Percentiles rank a stretch among this genome's conserved stretches.
These are phyloP conservation scores for Limonium bicolor DNA, from an alignment of 148 eudicot species.

Conservation along the genomic window DNA sequence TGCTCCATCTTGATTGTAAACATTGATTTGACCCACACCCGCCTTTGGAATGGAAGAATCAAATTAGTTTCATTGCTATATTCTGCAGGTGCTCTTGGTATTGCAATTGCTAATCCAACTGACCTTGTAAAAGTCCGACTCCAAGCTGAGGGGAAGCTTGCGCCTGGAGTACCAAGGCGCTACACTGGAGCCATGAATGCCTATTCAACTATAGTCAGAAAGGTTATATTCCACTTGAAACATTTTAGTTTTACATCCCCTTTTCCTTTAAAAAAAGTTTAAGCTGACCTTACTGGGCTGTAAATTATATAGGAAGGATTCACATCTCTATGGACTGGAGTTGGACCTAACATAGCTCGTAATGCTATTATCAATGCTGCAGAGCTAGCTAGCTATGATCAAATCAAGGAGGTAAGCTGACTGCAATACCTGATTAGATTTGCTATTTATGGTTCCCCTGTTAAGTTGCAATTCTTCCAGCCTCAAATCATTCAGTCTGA, in stretches of 20 bases:
- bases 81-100: slow-evolving; percentile 66
- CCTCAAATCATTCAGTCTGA: no score
- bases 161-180: slow-evolving; percentile 83
- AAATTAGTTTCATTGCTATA: background rate
- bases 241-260: background rate
- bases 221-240: slow-evolving; percentile 22
- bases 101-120: slow-evolving; percentile 79
- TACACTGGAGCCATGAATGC: slow-evolving; percentile 91
- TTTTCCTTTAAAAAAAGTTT: slow-evolving; percentile 1
- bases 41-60: no score
- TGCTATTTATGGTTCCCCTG: no score
- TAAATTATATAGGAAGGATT: slow-evolving; percentile 63
- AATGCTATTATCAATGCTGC: slow-evolving; percentile 99
- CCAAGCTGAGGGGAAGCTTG: slow-evolving; percentile 88
- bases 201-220: slow-evolving; percentile 74
- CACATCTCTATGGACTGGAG: slow-evolving; percentile 84
- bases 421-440: no score
- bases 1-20: no score
- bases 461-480: no score
- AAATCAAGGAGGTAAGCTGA: slow-evolving; percentile 76
- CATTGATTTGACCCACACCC: no score
- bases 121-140: slow-evolving; percentile 98
- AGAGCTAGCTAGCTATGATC: slow-evolving; percentile 97
- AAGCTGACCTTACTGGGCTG: slow-evolving; percentile 3
- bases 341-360: slow-evolving; percentile 92